These are phyloP conservation scores for Hyphopichia pseudoburtonii DNA, from an alignment of 1,139 yeast species.

Conservation along the genomic window DNA sequence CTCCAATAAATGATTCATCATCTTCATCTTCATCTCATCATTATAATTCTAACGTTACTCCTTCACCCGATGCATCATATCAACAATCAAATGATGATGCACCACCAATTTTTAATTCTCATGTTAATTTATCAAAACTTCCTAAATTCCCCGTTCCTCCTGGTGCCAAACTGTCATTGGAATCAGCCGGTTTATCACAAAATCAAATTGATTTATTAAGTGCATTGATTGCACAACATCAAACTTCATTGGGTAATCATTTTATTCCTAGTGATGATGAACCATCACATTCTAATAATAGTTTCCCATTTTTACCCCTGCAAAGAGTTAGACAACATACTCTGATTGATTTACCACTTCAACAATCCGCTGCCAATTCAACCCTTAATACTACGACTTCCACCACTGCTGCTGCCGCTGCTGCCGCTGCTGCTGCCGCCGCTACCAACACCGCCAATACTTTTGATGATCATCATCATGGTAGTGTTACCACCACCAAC, in stretches of 20 bases:
- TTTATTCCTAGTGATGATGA: conserved; percentile 10
- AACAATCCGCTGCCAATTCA: too few relatives aligned
- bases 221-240: conserved; percentile 72
- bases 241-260: conserved; percentile 30
- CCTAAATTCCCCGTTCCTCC: conserved; percentile 72
- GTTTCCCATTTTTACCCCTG: not conserved
- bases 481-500: not conserved
- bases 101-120: not conserved
- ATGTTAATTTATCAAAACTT: conserved; percentile 22
- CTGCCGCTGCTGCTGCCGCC: too few relatives aligned
- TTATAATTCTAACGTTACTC: too few relatives aligned
- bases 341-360: not conserved
- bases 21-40: too few relatives aligned
- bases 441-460: too few relatives aligned
- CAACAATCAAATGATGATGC: not conserved
- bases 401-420: too few relatives aligned
- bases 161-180: conserved; percentile 63
- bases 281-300: not conserved
- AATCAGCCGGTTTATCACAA: conserved; percentile 62
- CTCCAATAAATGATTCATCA: too few relatives aligned
- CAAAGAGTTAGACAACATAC: conserved; percentile 21
- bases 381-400: too few relatives aligned
- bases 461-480: not conserved
- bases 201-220: conserved; percentile 72
- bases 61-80: too few relatives aligned